These are phyloP conservation scores for Neocucurbitaria cava DNA, from an alignment of 2,329 filamentous ascomycete genomes.

Conservation along the genomic window DNA sequence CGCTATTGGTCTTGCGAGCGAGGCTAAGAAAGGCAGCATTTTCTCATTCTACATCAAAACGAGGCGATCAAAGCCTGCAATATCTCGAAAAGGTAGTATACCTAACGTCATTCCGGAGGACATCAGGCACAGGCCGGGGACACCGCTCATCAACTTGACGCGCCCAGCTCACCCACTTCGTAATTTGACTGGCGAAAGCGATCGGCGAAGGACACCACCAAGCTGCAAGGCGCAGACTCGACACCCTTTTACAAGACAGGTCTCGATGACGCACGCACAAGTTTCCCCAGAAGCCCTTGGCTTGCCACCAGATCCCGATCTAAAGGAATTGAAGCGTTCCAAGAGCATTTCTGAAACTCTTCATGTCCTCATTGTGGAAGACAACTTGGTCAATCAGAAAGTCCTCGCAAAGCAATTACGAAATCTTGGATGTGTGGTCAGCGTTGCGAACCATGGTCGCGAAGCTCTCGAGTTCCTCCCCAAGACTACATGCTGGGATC, in stretches of 20 bases:
- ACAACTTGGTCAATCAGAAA: conserved; percentile 52
- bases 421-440: conserved; percentile 45
- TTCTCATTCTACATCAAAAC: conserved; percentile 45
- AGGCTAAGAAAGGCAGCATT: conserved; percentile 33
- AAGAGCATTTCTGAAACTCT: conserved; percentile 17
- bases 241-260: neutral
- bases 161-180: conserved; percentile 8
- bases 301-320: conserved; percentile 9
- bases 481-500: conserved; percentile 34
- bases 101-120: conserved; percentile 29
- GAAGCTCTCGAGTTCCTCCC: conserved; percentile 47
- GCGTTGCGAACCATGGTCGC: conserved; percentile 48
- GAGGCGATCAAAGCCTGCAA: conserved; percentile 15
- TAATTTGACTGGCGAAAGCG: neutral
- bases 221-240: neutral
- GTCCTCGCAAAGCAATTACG: conserved; percentile 51
- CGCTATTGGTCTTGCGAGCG: conserved; percentile 35
- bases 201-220: neutral
- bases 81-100: conserved; percentile 22
- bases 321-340: conserved; percentile 12
- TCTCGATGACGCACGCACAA: neutral
- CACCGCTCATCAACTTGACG: conserved; percentile 4
- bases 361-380: conserved; percentile 44
- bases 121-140: conserved; percentile 22
- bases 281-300: conserved; percentile 6